A percentile compares a stretch with the other conserved stretches of the same genome.
These are phyloP conservation scores for Lodderomyces beijingensis DNA, from an alignment of 1,139 yeast species.

Conservation along the genomic window DNA sequence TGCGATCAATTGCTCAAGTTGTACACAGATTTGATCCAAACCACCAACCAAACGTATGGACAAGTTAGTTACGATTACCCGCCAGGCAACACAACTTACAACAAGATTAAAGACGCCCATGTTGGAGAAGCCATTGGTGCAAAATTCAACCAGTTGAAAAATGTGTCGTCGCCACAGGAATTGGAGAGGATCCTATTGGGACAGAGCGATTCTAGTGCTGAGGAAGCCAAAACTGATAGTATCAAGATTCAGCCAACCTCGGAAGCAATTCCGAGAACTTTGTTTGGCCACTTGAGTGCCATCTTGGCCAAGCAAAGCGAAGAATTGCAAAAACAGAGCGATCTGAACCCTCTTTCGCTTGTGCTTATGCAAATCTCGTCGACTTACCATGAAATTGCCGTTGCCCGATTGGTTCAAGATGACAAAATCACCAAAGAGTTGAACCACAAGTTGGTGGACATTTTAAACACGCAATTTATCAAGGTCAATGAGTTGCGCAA, in stretches of 20 bases:
- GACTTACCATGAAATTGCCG: slow-evolving; percentile 56
- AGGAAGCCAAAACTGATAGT: slow-evolving; percentile 6
- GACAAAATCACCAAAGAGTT: slow-evolving; percentile 52
- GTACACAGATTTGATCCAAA: slow-evolving; percentile 55
- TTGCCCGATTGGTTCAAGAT: slow-evolving; percentile 63
- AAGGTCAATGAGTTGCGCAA: slow-evolving; percentile 59
- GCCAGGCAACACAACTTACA: slow-evolving; percentile 52
- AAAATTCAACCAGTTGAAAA: slow-evolving; percentile 55
- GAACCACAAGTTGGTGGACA: slow-evolving; percentile 48
- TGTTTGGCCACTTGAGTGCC: slow-evolving; percentile 40
- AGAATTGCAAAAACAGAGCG: slow-evolving; percentile 28
- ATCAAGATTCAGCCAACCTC: slow-evolving; percentile 29
- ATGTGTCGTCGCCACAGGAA: slow-evolving; percentile 60
- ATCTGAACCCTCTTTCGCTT: slow-evolving; percentile 30
- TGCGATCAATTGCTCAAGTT: slow-evolving; percentile 60
- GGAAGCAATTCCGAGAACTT: slow-evolving; percentile 37
- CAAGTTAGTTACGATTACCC: slow-evolving; percentile 71
- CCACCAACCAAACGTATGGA: slow-evolving; percentile 57
- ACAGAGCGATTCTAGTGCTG: slow-evolving; percentile 11
- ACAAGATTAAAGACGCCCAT: slow-evolving; percentile 52
- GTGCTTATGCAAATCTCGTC: slow-evolving; percentile 55
- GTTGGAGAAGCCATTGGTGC: slow-evolving; percentile 54
- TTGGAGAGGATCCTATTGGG: slow-evolving; percentile 51
- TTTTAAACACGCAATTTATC: slow-evolving; percentile 55
- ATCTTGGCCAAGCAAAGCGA: slow-evolving; percentile 33